Evolutionary conservation across 2,329 filamentous ascomycete genomes (phyloP), one percentile per base, ranked within the genome.

Genomic region (Pseudogymnoascus sp.): DNA sequence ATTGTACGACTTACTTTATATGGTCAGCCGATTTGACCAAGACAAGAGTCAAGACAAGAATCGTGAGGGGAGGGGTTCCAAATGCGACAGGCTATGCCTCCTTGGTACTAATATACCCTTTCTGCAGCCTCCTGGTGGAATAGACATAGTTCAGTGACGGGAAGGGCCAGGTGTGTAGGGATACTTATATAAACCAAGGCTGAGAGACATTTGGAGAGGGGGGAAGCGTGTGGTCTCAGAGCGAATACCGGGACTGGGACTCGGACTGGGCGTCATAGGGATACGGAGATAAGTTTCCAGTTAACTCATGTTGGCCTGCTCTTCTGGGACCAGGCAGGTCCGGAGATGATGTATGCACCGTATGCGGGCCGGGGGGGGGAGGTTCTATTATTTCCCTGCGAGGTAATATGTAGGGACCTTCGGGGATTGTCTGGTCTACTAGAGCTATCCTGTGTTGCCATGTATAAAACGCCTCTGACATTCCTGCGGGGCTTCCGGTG

Each of bases 81-180:
- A 33, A 18, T 55, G 49, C 16, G 49, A 55, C 16, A 16, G 49
- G 49, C 16, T 55, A 33, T 55, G 28, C 49, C 28, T 33, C 49
- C 49, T 55, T 14, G 49, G 49, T 55, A 55, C 49, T 55, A 55
- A 55, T 33, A 55, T 35, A 55, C 49, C 49, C 28, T 55, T 55
- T 55, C 28, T 35, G 28, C 5, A 33, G 28, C 28, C 28, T 14
- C 49, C 33, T 55, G 49, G 28, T 55, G 11, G 28, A 35, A 35
- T 18, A 55, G 12, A 55, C 49, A 55, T 33, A 21, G 49, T 55
- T 35, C 21, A 35, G 14, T 7, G 28, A 52, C 45, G n/a, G n/a
- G 28, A 31, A 35, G 6, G 28, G 11, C 28, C 49, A 55, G 49
- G 28, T 55, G 49, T 55, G 28, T 21, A 55, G 16, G 49, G 49